Base-by-base conservation (phyloP, 2,329 filamentous ascomycete genomes). In the Fusarium multiceps region DNA sequence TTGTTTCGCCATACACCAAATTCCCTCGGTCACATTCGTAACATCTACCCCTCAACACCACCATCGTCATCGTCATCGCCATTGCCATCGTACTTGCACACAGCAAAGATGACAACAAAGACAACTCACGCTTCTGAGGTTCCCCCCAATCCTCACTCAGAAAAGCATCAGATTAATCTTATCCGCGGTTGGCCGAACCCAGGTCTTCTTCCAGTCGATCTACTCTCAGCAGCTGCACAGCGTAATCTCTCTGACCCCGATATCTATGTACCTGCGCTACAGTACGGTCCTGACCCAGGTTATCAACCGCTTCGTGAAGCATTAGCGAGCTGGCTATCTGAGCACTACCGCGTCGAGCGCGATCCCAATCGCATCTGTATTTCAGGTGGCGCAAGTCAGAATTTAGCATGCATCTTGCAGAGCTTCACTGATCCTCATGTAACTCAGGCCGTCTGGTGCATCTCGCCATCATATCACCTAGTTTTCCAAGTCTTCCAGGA, bases 401-500 rank as follows among this genome's bases (percentile, higher is more conserved):
- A 90, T 76, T 79, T 97, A 4, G 93, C 92, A 0, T 92, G 89
- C 74, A 82, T 97, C 6, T 81, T 97, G 51, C 88, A 92, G 78
- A 92, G 92, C 30, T 97, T 92, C 76, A 92, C 93, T 0, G 94
- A 97, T 77, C 92, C 93, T 2, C 80, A 84, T 4, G 91, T 90
- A 75, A 97, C 94, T 2, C 84, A 87, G 47, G 88, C 88, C 70
- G 84, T 97, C 12, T 97, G 93, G 92, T 87, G 94, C 79, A 89
- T 94, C 3, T 89, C 91, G 21, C 94, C 94, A 7, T 91, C 91
- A 48, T 97, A 97, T 77, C 92, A 93, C 79, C 84, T 97, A n/a
- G 92, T 90, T 0, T 94, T 92, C 75, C 86, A 90, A n/a, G 92
- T 97, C 59, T 94, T 97, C 75, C 89, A 92, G 61, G 94, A 98